Conservation (phyloP, 257 asterid genomes). For the Marsdenia floribunda region DNA sequence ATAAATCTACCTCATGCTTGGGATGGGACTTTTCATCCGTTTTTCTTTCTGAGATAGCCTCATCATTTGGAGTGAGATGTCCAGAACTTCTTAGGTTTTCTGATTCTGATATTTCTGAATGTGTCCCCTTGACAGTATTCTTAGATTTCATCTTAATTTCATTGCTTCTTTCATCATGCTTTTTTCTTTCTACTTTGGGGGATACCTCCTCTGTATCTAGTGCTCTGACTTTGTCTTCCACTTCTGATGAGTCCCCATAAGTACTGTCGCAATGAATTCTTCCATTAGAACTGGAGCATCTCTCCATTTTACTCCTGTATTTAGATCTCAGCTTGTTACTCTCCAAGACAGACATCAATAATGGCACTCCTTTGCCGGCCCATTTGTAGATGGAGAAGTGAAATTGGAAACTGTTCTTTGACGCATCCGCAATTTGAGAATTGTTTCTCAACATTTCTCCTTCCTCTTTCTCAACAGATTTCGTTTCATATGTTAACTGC, state of each 20-base stretch:
- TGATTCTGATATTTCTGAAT: conserved; percentile 22
- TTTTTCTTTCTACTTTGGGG: conserved; percentile 16
- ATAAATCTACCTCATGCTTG: conserved; percentile 15
- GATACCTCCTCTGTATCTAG: conserved; percentile 12
- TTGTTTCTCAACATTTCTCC: conserved; percentile 20
- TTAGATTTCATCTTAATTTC: conserved; percentile 12
- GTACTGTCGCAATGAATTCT: conserved; percentile 28
- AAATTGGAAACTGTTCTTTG: conserved; percentile 33
- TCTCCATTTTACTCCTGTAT: conserved; percentile 21
- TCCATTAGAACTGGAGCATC: conserved; percentile 33
- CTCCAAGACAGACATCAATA: conserved; percentile 36
- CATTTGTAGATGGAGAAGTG: conserved; percentile 94
- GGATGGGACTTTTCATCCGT: conserved; percentile 23
- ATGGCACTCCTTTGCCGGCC: conserved; percentile 68
- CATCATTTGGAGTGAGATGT: conserved; percentile 14
- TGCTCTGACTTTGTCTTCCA: conserved; percentile 11
- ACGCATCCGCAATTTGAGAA: conserved; percentile 18
- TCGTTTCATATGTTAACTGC: conserved; percentile 21
- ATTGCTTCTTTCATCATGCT: conserved; percentile 15
- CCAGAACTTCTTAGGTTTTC: conserved; percentile 16
- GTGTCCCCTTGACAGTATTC: conserved; percentile 6
- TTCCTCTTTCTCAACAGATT: conserved; percentile 26
- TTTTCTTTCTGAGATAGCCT: conserved; percentile 9
- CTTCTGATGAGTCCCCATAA: conserved; percentile 2
- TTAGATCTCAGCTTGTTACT: conserved; percentile 26